phyloP scores from a whole-genome alignment of 1,284 basidiomycete genomes.

The Ceratobasidium sp. region DNA sequence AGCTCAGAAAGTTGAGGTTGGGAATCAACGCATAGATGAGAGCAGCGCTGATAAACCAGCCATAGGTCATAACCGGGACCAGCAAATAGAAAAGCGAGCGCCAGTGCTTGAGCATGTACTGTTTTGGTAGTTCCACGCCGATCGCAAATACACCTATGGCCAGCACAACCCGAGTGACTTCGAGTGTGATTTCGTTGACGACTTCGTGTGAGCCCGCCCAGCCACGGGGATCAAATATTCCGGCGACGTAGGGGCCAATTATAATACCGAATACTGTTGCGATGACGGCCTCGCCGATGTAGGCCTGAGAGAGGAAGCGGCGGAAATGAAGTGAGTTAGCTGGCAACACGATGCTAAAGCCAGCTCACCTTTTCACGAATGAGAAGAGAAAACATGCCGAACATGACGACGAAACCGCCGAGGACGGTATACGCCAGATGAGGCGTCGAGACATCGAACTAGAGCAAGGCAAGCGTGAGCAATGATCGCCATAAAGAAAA shows the following conservation, averaged over 20 bases:
- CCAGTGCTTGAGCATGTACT: conserved; percentile 56
- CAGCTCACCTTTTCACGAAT: conserved; percentile 82
- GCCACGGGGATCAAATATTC: conserved; percentile 79
- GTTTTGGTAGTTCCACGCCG: conserved; percentile 74
- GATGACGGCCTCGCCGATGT: conserved; percentile 92
- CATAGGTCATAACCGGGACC: conserved; percentile 80
- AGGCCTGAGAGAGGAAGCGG: conserved; percentile 62
- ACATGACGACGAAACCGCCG: conserved; percentile 86
- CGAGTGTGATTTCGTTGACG: conserved; percentile 74
- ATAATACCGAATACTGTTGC: conserved; percentile 82
- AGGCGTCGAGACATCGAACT: conserved; percentile 76
- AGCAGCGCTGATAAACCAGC: conserved; percentile 59
- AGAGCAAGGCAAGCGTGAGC: conserved; percentile 42
- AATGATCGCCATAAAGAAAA: not conserved
- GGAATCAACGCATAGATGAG: conserved; percentile 77
- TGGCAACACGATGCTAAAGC: not conserved
- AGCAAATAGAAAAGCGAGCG: conserved; percentile 71
- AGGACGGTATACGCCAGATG: conserved; percentile 85
- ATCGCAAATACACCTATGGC: conserved; percentile 68
- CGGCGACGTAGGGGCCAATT: conserved; percentile 73
- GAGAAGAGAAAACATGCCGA: conserved; percentile 94
- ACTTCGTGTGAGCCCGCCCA: conserved; percentile 65
- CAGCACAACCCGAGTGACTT: conserved; percentile 62
- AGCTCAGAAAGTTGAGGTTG: conserved; percentile 71
- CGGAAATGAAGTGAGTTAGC: conserved; percentile 39